Base-by-base conservation (phyloP, 1,139 yeast genomes). In the Scheffersomyces lignicola region DNA sequence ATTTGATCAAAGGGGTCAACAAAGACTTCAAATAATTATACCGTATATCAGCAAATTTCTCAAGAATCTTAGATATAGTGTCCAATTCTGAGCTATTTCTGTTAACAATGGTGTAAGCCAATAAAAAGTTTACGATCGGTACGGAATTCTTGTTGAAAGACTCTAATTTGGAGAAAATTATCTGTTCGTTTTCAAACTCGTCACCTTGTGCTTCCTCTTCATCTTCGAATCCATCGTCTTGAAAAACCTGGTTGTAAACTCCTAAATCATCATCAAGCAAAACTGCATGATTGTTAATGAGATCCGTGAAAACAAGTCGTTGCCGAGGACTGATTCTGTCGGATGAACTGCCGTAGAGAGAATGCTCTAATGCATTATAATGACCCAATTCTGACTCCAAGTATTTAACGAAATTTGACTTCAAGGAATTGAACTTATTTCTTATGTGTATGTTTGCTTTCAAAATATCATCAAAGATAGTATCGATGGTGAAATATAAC, bases 51-150 rank as follows among this genome's bases (percentile, higher is more conserved):
- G 63, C 35, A 18, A 68, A 54, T 16, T 45, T 56, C 6, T 51
- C 43, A 9, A 63, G 35, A 2, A 58, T 36, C 10, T 51, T 42
- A 10, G 29, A 26, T 10, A 26, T 15, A 7, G 29, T 26, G 18
- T 26, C 29, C 15, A 61, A 45, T 4, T 46, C 43, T 0, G 41
- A 38, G 13, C 48, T 43, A 5, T 41, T 48, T 13, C 44, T 43
- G 33, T 56, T 54, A 17, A 67, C 44, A 3, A 69, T 52, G 9
- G 61, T 48, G 37, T 62, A 69, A 12, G 71, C 52, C 6, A 63
- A 37, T 23, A 69, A 44, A 33, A 56, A 65, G 36, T 64, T 66
- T 16, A 59, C 48, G n/a, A 69, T 55, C 0, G 72, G 67, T 9
- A 56, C 43, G 2, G 56, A 39, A 26, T 51, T 51, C 18, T 47